Evolutionary conservation across 2,329 filamentous ascomycete genomes (phyloP), one percentile per base, ranked within the genome.

Genomic region (Arthrobotrys sphaeroides): DNA sequence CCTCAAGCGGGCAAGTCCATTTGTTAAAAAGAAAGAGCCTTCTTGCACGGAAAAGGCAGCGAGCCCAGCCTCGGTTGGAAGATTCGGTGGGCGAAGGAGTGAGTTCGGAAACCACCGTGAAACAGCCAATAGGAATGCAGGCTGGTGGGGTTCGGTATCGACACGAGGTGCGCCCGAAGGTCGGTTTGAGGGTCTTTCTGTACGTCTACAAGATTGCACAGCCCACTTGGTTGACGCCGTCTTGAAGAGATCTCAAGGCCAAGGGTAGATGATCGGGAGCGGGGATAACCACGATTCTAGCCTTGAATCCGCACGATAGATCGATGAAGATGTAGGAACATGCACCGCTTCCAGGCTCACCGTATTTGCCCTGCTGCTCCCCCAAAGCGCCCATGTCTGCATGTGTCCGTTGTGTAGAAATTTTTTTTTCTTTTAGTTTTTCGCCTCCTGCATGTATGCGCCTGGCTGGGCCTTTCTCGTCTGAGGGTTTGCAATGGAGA

Each of bases 51-150:
- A 22, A 26, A 24, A 33, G 28, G 28, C 43, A 26, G 43, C 1
- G 10, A 5, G n/a, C n/a, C 16, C 16, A 43, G 43, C 16, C 22
- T 33, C 22, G 40, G 22, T 5, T 36, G 18, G 12, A 24, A 18
- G 5, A 51, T 24, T 38, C 12, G 13, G 22, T 38, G 43, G 24
- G 20, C 12, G 43, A 33, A 33, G 1, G 31, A 22, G 33, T 33
- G 28, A 36, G 24, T 43, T 59, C 61, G 61, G 61, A 55, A 67
- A 38, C 22, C 16, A 10, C 43, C 40, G 43, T 42, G 28, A 38
- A 59, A 36, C 40, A 33, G 22, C 67, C 67, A 72, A 72, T 72
- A 49, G 26, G 67, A 72, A 49, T 36, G 26, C 28, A 49, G 67
- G 47, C 49, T 64, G 36, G 67, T 59, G 67, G 49, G 67, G 59